Evolutionary conservation across 176 grass and related monocot species (phyloP).

Genomic region (Oryza rufipogon): DNA sequence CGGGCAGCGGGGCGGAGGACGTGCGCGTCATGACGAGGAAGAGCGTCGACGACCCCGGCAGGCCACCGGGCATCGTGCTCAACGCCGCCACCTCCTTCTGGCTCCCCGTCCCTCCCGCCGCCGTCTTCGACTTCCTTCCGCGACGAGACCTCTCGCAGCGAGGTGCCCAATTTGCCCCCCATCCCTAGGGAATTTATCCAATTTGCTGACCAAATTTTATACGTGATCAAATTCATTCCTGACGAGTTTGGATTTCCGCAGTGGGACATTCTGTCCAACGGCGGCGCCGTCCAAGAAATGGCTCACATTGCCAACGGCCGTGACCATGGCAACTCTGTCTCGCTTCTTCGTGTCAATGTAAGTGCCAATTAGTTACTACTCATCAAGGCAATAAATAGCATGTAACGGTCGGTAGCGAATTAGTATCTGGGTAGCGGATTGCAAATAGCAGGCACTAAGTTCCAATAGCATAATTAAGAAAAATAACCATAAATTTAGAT

Average conservation of each 20-base stretch:
- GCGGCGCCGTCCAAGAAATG: slow-evolving; percentile 90
- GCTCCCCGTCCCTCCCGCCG: slow-evolving; percentile 69
- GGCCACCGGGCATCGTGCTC: slow-evolving; percentile 89
- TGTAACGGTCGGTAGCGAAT: too few relatives aligned
- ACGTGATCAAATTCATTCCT: neutral
- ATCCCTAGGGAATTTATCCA: too few relatives aligned
- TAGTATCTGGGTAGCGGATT: too few relatives aligned
- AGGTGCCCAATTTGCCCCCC: slow-evolving; percentile 13
- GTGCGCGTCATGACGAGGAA: slow-evolving; percentile 93
- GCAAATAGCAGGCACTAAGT: too few relatives aligned
- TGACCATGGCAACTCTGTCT: slow-evolving; percentile 90
- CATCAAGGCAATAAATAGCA: too few relatives aligned
- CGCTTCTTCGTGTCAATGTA: slow-evolving; percentile 91
- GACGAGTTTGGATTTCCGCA: slow-evolving; percentile 26
- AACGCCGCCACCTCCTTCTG: slow-evolving; percentile 95
- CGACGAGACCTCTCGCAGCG: slow-evolving; percentile 79
- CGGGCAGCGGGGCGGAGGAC: slow-evolving; percentile 83
- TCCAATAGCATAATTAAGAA: too few relatives aligned
- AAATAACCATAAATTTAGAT: too few relatives aligned
- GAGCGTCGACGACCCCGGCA: slow-evolving; percentile 83
- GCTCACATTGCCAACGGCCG: slow-evolving; percentile 94
- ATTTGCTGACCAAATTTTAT: neutral
- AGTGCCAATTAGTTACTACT: neutral
- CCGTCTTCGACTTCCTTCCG: slow-evolving; percentile 91
- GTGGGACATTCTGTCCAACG: slow-evolving; percentile 97